A percentile compares a stretch with the other conserved stretches of the same genome.
Conservation (phyloP, 1,139 yeast species). For the Diutina scorzettiae region DNA sequence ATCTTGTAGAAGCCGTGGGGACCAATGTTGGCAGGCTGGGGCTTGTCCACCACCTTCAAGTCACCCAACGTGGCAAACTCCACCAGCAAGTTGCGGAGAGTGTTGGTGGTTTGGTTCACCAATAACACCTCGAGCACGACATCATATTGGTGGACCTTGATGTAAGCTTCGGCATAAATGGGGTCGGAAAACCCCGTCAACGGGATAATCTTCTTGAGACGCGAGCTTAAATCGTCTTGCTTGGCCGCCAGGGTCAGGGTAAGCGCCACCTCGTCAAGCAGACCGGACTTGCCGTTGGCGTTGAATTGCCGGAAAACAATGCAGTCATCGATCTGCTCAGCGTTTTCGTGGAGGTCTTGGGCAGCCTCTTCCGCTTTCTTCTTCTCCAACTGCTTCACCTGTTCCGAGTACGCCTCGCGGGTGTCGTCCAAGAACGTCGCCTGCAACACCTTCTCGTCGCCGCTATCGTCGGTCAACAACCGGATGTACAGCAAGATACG, state of each 20-base stretch:
- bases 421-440: slow-evolving; percentile 81
- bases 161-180: slow-evolving; percentile 93
- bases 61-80: slow-evolving; percentile 97
- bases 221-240: slow-evolving; percentile 57
- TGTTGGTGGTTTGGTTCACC: slow-evolving; percentile 88
- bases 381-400: slow-evolving; percentile 41
- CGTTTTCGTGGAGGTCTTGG: slow-evolving; percentile 50
- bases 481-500: slow-evolving; percentile 78
- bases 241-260: slow-evolving; percentile 32
- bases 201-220: slow-evolving; percentile 80
- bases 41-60: slow-evolving; percentile 86
- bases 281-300: slow-evolving; percentile 17
- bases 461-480: slow-evolving; percentile 50
- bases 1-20: slow-evolving; percentile 93
- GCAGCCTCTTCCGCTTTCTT: slow-evolving; percentile 49
- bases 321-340: slow-evolving; percentile 76
- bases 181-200: slow-evolving; percentile 97
- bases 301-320: slow-evolving; percentile 76
- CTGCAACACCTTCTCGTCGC: slow-evolving; percentile 37
- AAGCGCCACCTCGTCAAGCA: slow-evolving; percentile 38
- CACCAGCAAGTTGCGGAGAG: slow-evolving; percentile 82
- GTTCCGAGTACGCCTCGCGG: slow-evolving; percentile 64
- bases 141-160: slow-evolving; percentile 91
- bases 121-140: slow-evolving; percentile 87
- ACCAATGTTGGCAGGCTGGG: slow-evolving; percentile 85